Base-by-base conservation (phyloP, 495 filamentous ascomycete species). In the Polyplosphaeria fusca region DNA sequence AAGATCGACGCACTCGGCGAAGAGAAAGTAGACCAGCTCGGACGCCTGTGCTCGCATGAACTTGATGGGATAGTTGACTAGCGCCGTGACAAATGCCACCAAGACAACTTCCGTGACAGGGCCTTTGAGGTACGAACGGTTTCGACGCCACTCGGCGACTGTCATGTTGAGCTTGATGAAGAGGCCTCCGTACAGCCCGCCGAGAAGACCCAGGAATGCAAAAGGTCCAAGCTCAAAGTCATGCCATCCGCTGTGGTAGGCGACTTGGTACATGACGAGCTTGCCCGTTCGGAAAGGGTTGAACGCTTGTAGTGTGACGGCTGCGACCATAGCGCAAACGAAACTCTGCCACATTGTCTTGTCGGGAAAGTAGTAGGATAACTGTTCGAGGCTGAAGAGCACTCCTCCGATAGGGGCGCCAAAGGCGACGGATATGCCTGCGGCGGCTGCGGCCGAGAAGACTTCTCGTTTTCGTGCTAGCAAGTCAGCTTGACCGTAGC, bases 271-370 rank as follows among this genome's bases (percentile, higher is more conserved):
- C 16, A 97, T 74, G 46, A 97, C 93, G 49, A 98, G 84, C 66
- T 97, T 96, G 18, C 94, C 93, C 2, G 92, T 95, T 37, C 93
- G 81, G 70, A 97, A 97, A 12, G 93, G 93, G 67, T 98, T 91
- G 51, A 95, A 80, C 25, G 88, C 88, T 69, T 98, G 92, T 24
- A 98, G 72, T 14, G 89, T 89, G 7, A 97, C 89, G 14, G 94
- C 91, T 14, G 93, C 93, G 11, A 95, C 86, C 91, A 97, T 97
- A 65, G 93, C 93, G 64, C 92, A 96, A 16, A 98, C 93, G 72
- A 98, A 97, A 68, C 89, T 95, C 68, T 96, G 92, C 93, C 93
- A 98, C 93, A 98, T 98, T 1, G 93, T 96, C 69, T 96, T 97
- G 67, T 98, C 93, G 1, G 93, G 93, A 60, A 98, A 98, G 70